Percentiles rank a stretch among this genome's conserved stretches.
phyloP scores from a whole-genome alignment of 108 stramenopile genomes.

The Nannochloropsis gaditana region DNA sequence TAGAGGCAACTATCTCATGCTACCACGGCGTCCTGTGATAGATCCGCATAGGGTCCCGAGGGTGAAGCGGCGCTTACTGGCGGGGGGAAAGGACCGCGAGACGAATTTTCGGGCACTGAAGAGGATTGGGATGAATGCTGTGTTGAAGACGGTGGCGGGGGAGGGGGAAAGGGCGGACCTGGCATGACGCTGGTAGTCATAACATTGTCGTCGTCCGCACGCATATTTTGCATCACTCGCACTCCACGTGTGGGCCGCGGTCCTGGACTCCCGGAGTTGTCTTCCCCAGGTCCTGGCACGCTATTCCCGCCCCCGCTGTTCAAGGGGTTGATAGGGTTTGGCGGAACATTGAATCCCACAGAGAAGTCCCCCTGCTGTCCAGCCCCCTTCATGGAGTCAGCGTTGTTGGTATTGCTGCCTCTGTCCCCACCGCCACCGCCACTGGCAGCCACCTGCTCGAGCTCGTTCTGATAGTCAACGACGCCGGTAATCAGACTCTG shows the following conservation, averaged over 20 bases:
- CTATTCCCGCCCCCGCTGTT: not conserved
- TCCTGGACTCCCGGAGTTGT: not conserved
- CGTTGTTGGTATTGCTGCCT: not conserved
- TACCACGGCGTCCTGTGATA: too few relatives aligned
- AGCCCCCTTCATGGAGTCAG: not conserved
- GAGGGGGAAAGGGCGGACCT: not conserved
- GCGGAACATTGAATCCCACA: not conserved
- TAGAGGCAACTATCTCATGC: too few relatives aligned
- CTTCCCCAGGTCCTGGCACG: not conserved
- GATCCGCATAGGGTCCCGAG: too few relatives aligned
- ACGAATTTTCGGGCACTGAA: too few relatives aligned
- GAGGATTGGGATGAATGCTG: not conserved
- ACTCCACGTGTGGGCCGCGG: not conserved
- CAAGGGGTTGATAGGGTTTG: not conserved
- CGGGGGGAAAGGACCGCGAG: too few relatives aligned
- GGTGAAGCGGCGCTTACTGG: too few relatives aligned
- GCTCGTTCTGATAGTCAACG: conserved; percentile 12
- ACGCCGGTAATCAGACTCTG: not conserved
- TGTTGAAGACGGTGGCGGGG: not conserved
- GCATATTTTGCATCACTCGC: not conserved
- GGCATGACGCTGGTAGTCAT: conserved; percentile 7
- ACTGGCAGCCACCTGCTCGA: conserved; percentile 14
- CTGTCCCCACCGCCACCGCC: not conserved
- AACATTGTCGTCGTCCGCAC: not conserved
- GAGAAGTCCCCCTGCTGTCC: not conserved